Base-by-base conservation (phyloP, 345 rosid species). In the Clarkia xantiana region DNA sequence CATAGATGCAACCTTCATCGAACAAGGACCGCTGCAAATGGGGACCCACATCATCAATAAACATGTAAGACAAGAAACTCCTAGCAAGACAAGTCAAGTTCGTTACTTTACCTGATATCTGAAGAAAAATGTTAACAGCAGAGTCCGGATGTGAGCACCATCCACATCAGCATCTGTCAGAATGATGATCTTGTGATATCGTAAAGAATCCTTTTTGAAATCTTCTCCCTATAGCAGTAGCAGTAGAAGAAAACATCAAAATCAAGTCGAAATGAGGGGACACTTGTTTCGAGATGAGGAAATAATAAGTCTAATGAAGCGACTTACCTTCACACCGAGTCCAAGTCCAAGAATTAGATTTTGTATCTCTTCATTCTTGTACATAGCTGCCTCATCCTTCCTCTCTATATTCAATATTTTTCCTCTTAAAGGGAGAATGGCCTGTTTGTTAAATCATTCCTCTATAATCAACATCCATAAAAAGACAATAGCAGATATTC, bases 201-300 rank as follows among this genome's bases (percentile, higher is more conserved):
- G 94, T 23, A 93, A 53, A 56, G 78, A 79, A 47, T 84, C 96
- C 60, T 74, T 80, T 59, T 72, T 82, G 44, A 93, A 87, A 52
- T 87, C 95, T 64, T 93, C 99, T 29, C 96, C 96, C 99, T 93
- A n/a, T n/a, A n/a, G n/a, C n/a, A n/a, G n/a, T n/a, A n/a, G 68
- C 23, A 65, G 55, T 40, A 10, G 71, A 46, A 44, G 58, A 46
- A n/a, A n/a, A n/a, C n/a, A 29, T 47, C 40, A 57, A 16, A 42
- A 47, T 15, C 9, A 7, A 54, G 9, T 8, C 11, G 45, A 49
- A 41, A 18, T 46, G 56, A 41, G 50, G 49, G 9, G 43, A 55
- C 10, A 51, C 22, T 52, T 8, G 44, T 1, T 18, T 14, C 6
- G 3, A 49, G 5, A 50, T 13, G 18, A 59, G 25, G 34, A n/a